Conservation (phyloP, 2,329 filamentous ascomycete species). For the Ophiocordyceps sinensis region DNA sequence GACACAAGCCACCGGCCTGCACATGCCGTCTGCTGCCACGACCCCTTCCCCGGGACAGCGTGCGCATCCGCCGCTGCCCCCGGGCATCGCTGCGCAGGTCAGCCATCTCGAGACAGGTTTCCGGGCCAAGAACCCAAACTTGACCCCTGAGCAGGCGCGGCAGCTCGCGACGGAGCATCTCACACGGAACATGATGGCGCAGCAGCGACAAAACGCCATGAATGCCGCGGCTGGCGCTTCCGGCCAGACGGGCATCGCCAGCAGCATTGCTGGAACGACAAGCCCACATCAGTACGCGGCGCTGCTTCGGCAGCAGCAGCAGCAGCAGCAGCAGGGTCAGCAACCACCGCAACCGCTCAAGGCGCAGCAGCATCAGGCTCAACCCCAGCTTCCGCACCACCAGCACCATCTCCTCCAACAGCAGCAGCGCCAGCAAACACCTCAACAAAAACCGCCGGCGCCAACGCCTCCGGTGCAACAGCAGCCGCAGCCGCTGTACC, state of each 20-base stretch:
- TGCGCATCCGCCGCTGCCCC: constrained; percentile 28
- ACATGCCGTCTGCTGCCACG: constrained; percentile 29
- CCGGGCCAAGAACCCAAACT: constrained; percentile 33
- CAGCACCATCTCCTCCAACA: constrained; percentile 5
- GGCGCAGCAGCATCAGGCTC: constrained; percentile 11
- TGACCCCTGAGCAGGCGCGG: constrained; percentile 33
- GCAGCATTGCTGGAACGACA: constrained; percentile 30
- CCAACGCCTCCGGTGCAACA: constrained; percentile 3
- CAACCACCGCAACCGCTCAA: background rate
- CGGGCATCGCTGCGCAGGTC: constrained; percentile 33
- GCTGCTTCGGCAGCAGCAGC: constrained; percentile 41
- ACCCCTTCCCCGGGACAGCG: constrained; percentile 27
- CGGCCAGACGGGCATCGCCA: constrained; percentile 32
- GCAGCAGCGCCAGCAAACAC: constrained; percentile 5
- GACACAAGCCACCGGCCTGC: constrained; percentile 29
- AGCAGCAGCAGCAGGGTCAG: constrained; percentile 20
- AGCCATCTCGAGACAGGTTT: constrained; percentile 37
- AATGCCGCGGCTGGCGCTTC: constrained; percentile 37
- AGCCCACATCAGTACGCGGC: constrained; percentile 47
- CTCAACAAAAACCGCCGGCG: constrained; percentile 6
- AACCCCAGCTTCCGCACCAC: constrained; percentile 9
- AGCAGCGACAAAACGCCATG: constrained; percentile 38
- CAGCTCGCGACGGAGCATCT: constrained; percentile 37
- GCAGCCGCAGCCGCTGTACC: constrained; percentile 6
- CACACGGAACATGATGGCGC: constrained; percentile 31